These are phyloP conservation scores for Pholiota microspora DNA, from an alignment of 768 basidiomycete genomes.

Conservation along the genomic window DNA sequence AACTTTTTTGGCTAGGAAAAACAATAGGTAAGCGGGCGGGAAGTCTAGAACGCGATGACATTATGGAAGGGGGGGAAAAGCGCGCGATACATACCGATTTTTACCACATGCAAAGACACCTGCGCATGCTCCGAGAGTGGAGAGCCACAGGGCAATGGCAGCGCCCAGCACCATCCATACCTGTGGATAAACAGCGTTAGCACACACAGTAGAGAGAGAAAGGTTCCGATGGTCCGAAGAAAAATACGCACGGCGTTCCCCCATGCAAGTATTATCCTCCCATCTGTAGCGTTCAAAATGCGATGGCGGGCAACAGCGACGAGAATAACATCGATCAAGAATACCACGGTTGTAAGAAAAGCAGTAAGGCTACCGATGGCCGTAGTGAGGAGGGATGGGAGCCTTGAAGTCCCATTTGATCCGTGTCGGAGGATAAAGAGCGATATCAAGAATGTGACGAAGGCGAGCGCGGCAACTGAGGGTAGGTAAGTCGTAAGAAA, in stretches of 20 bases:
- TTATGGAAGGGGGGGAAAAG: slow-evolving; percentile 7
- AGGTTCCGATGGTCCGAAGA: slow-evolving; percentile 1
- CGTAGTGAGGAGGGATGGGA: slow-evolving; percentile 37
- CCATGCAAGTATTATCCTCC: slow-evolving; percentile 38
- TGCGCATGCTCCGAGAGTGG: slow-evolving; percentile 34
- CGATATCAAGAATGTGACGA: slow-evolving; percentile 48
- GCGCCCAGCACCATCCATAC: slow-evolving; percentile 58
- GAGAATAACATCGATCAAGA: slow-evolving; percentile 52
- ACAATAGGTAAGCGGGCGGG: slow-evolving; percentile 3
- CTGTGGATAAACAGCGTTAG: slow-evolving; percentile 22
- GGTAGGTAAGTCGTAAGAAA: slow-evolving; percentile 1
- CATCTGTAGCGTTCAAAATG: slow-evolving; percentile 40
- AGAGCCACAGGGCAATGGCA: slow-evolving; percentile 45
- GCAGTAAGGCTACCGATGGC: slow-evolving; percentile 36
- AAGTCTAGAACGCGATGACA: slow-evolving; percentile 2
- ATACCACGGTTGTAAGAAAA: slow-evolving; percentile 45
- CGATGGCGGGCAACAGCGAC: slow-evolving; percentile 42
- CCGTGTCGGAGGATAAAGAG: slow-evolving; percentile 42
- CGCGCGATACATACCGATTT: slow-evolving; percentile 16
- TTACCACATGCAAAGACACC: slow-evolving; percentile 28
- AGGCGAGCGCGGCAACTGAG: slow-evolving; percentile 47
- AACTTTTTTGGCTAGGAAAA: slow-evolving; percentile 11
- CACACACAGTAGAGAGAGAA: background rate
- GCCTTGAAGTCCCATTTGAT: slow-evolving; percentile 32
- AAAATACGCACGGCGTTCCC: slow-evolving; percentile 45